phyloP scores from a whole-genome alignment of 73 alveolate species.

The Paramecium sexaurelia region DNA sequence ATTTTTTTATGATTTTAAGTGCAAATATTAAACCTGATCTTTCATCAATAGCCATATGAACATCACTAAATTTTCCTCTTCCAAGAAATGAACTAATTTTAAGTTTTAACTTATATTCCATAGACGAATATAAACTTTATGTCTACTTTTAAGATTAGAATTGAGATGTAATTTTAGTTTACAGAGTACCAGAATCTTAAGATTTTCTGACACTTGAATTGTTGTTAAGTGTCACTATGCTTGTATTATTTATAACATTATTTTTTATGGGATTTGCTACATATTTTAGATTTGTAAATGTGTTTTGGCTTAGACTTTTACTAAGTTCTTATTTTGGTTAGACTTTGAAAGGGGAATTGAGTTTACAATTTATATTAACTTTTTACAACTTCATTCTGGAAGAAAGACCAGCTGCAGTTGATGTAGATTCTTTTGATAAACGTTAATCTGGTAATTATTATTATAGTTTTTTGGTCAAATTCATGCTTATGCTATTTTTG shows the following conservation, averaged over 20 bases:
- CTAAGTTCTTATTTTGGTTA: neutral
- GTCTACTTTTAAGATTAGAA: neutral
- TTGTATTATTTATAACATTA: neutral
- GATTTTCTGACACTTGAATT: neutral
- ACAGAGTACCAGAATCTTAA: neutral
- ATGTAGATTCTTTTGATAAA: slow-evolving; percentile 50
- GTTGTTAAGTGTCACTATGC: neutral
- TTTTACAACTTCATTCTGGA: neutral
- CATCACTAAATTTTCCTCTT: slow-evolving; percentile 59
- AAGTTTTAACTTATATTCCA: neutral
- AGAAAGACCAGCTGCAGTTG: slow-evolving; percentile 9
- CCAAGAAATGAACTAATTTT: slow-evolving; percentile 31
- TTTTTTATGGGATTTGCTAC: neutral
- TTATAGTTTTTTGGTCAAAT: slow-evolving; percentile 8
- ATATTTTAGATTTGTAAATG: neutral
- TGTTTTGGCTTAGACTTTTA: neutral
- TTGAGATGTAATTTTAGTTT: neutral
- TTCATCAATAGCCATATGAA: slow-evolving; percentile 25
- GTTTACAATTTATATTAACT: neutral
- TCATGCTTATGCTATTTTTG: slow-evolving; percentile 27
- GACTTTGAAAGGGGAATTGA: slow-evolving; percentile 32
- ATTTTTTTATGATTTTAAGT: slow-evolving; percentile 12
- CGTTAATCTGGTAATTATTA: slow-evolving; percentile 35
- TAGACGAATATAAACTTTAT: neutral
- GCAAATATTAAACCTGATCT: slow-evolving; percentile 53